A percentile compares a stretch with the other conserved stretches of the same genome.
These are phyloP conservation scores for Nannochloropsis gaditana DNA, from an alignment of 108 stramenopile species.

Conservation along the genomic window DNA sequence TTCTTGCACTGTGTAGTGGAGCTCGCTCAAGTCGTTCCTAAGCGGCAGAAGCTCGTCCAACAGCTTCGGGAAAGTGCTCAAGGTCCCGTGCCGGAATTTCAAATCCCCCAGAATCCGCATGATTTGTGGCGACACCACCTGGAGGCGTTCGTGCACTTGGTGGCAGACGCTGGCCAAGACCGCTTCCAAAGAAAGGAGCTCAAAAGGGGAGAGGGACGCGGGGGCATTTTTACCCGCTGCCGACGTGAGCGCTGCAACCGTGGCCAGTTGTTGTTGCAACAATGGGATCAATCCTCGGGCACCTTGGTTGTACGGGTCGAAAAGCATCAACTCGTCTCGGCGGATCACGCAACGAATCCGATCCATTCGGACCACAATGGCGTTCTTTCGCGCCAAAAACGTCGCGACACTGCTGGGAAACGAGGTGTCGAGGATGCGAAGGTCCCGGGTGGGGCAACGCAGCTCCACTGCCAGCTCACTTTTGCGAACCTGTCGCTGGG, in stretches of 20 bases:
- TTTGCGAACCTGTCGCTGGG: constrained; percentile 36
- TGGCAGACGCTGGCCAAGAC: constrained; percentile 29
- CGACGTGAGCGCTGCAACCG: neutral
- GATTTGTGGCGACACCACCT: constrained; percentile 7
- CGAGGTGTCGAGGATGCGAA: constrained; percentile 40
- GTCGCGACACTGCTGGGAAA: constrained; percentile 40
- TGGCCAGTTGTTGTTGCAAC: constrained; percentile 26
- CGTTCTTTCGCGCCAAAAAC: constrained; percentile 25
- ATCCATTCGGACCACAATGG: constrained; percentile 32
- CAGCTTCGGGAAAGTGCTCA: constrained; percentile 38
- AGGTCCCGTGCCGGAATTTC: neutral
- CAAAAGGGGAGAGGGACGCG: constrained; percentile 24
- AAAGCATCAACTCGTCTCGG: constrained; percentile 42
- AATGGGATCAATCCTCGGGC: constrained; percentile 30
- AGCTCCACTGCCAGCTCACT: constrained; percentile 48
- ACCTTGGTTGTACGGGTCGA: constrained; percentile 31
- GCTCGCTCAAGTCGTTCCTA: constrained; percentile 48
- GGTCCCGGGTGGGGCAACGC: constrained; percentile 43
- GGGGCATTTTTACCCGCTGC: neutral
- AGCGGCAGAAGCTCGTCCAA: constrained; percentile 46
- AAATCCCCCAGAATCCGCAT: constrained; percentile 19
- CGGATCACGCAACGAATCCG: constrained; percentile 35
- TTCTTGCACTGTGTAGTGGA: constrained; percentile 40
- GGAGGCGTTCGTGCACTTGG: neutral
- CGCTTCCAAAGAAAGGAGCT: constrained; percentile 43